phyloP scores from a whole-genome alignment of 495 filamentous ascomycete species.

The Aspergillus heteromorphus region DNA sequence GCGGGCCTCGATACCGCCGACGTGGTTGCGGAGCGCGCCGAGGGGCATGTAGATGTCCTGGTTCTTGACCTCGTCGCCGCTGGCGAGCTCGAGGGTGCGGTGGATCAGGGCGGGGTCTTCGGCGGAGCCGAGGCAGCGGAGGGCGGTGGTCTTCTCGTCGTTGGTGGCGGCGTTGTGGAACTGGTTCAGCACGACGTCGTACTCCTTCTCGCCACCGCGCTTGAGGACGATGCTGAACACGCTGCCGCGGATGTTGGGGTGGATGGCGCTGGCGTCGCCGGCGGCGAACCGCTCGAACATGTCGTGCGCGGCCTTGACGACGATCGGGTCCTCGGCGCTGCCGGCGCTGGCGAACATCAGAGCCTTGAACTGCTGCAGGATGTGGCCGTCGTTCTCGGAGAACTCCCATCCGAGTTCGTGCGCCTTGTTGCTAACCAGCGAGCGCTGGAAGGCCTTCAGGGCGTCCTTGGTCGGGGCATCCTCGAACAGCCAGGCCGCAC shows the following conservation, averaged over 20 bases:
- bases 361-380: slow-evolving; percentile 78
- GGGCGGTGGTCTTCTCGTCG: slow-evolving; percentile 93
- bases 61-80: slow-evolving; percentile 81
- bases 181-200: slow-evolving; percentile 70
- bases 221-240: slow-evolving; percentile 60
- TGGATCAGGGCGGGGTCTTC: slow-evolving; percentile 74
- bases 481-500: slow-evolving; percentile 86
- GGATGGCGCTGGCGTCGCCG: slow-evolving; percentile 55
- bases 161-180: slow-evolving; percentile 81
- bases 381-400: slow-evolving; percentile 73
- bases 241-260: slow-evolving; percentile 60
- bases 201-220: slow-evolving; percentile 58
- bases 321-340: slow-evolving; percentile 52
- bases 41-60: slow-evolving; percentile 94
- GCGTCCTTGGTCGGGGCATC: slow-evolving; percentile 64
- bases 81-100: slow-evolving; percentile 68
- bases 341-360: slow-evolving; percentile 60
- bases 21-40: slow-evolving; percentile 69
- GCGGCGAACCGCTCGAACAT: slow-evolving; percentile 60
- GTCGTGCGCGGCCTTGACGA: slow-evolving; percentile 54
- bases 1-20: slow-evolving; percentile 71
- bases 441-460: slow-evolving; percentile 73
- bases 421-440: slow-evolving; percentile 68
- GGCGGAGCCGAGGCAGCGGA: slow-evolving; percentile 78
- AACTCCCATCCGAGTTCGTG: slow-evolving; percentile 87